Evolutionary conservation across 202 grass and related monocot genomes (phyloP).

Genomic region (Musa balbisiana): DNA sequence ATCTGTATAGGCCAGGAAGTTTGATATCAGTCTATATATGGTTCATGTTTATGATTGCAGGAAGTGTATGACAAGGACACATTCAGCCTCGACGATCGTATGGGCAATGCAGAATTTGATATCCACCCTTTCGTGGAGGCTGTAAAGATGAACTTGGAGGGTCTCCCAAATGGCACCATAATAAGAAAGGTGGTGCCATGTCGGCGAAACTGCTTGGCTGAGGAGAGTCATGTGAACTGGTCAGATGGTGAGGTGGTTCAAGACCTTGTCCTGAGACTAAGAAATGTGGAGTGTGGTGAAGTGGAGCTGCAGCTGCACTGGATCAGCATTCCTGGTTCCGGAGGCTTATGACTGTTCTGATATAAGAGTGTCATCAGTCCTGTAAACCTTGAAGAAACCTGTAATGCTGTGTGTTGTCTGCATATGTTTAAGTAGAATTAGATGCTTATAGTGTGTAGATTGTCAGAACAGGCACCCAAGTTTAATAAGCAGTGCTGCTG

Average conservation of each 20-base stretch:
- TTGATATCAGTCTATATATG: neutral
- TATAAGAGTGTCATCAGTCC: no score
- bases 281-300: constrained; percentile 77
- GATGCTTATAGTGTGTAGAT: no score
- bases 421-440: no score
- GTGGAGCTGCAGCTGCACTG: constrained; percentile 67
- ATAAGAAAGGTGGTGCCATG: constrained; percentile 28
- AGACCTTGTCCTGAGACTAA: constrained; percentile 67
- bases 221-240: constrained; percentile 56
- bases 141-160: constrained; percentile 33
- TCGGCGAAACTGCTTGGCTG: constrained; percentile 49
- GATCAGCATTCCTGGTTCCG: constrained; percentile 37
- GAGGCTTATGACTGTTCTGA: neutral
- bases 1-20: neutral
- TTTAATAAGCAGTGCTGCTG: no score
- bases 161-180: constrained; percentile 36
- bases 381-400: no score
- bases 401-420: no score
- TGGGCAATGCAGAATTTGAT: constrained; percentile 72
- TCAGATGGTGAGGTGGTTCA: constrained; percentile 48
- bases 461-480: no score
- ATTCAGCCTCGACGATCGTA: constrained; percentile 70
- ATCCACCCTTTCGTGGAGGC: constrained; percentile 37
- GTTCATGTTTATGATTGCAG: constrained; percentile 20
- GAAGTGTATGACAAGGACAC: constrained; percentile 83